Evolutionary conservation across 1,284 basidiomycete species (phyloP).

Genomic region (Naganishia liquefaciens): DNA sequence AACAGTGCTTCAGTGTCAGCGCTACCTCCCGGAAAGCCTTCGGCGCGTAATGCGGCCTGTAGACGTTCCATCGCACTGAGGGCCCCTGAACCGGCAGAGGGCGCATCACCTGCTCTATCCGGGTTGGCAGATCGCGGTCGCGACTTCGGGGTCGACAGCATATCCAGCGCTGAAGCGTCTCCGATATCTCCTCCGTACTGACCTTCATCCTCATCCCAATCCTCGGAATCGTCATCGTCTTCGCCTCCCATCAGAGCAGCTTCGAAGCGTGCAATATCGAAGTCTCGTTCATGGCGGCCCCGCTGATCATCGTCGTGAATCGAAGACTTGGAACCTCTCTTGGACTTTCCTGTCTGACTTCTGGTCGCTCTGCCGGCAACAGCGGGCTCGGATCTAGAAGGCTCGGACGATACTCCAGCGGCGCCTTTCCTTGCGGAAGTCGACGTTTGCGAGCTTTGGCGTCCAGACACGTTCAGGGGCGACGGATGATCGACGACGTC

Average conservation of each 20-base stretch:
- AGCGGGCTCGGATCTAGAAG: background rate
- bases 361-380: conserved; percentile 5
- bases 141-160: conserved; percentile 29
- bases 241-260: conserved; percentile 56
- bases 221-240: conserved; percentile 54
- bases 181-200: conserved; percentile 60
- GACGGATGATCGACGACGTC: conserved; percentile 1
- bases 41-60: conserved; percentile 45
- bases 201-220: conserved; percentile 40
- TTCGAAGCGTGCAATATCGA: conserved; percentile 40
- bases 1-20: conserved; percentile 26
- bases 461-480: background rate
- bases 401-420: background rate
- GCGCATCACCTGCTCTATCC: conserved; percentile 56
- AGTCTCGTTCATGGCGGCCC: conserved; percentile 68
- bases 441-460: background rate
- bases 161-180: too few species aligned
- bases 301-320: conserved; percentile 67
- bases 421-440: conserved; percentile 12
- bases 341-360: conserved; percentile 15
- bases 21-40: conserved; percentile 6
- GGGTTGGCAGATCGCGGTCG: conserved; percentile 53
- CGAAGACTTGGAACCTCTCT: conserved; percentile 63
- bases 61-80: conserved; percentile 67
- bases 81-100: conserved; percentile 66